phyloP scores from a whole-genome alignment of 1,139 yeast genomes.

The Nakaseomyces kungkrabaensis region DNA sequence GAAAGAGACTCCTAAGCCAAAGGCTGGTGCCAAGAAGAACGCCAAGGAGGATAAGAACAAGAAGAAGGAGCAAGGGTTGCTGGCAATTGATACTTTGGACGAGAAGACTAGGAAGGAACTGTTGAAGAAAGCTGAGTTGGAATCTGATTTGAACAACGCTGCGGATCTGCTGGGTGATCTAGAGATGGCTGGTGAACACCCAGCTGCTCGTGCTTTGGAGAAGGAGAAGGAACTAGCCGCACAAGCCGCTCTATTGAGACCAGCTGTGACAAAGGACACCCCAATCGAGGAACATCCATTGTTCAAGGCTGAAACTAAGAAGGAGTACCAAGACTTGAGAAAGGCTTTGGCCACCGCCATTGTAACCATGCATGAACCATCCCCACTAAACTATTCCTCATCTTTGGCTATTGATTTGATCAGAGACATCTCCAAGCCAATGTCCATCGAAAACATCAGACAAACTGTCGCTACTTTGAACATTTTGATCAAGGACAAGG shows the following conservation, averaged over 20 bases:
- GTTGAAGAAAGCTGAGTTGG: constrained; percentile 68
- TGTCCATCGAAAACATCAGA: constrained; percentile 71
- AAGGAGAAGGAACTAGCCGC: constrained; percentile 41
- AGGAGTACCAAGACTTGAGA: constrained; percentile 74
- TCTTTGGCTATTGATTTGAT: constrained; percentile 74
- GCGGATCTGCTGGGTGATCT: constrained; percentile 83
- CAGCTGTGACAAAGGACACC: constrained; percentile 48
- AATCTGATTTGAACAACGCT: constrained; percentile 83
- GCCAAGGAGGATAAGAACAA: constrained; percentile 15
- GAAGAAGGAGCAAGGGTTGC: constrained; percentile 27
- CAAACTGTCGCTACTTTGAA: constrained; percentile 80
- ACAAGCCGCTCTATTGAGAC: constrained; percentile 28
- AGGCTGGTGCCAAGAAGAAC: constrained; percentile 29
- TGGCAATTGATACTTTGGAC: constrained; percentile 56
- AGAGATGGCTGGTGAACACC: constrained; percentile 67
- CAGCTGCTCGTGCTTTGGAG: constrained; percentile 49
- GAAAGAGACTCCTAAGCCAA: constrained; percentile 31
- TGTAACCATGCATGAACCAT: constrained; percentile 51
- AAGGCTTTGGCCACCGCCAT: constrained; percentile 65
- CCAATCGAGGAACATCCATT: constrained; percentile 68
- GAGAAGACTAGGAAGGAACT: constrained; percentile 61
- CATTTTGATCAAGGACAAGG: constrained; percentile 75
- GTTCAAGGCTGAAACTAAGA: constrained; percentile 70
- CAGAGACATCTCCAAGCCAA: constrained; percentile 74
- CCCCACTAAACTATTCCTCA: constrained; percentile 60